phyloP scores from a whole-genome alignment of 2,329 filamentous ascomycete genomes.

The Blastomyces silverae region DNA sequence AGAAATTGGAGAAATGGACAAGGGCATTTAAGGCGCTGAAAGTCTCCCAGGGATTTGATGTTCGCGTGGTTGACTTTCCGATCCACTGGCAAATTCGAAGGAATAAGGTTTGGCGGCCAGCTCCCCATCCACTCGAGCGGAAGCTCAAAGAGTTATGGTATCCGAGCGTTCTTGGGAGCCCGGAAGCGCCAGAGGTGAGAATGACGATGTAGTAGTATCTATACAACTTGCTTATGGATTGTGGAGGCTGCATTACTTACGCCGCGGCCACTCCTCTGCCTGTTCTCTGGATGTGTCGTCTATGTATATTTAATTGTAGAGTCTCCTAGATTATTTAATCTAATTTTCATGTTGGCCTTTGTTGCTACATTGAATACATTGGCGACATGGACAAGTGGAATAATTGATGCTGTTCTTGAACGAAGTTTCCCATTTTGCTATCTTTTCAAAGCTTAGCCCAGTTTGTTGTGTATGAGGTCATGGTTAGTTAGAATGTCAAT shows the following conservation, averaged over 20 bases:
- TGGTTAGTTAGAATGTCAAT: neutral
- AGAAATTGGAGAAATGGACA: neutral
- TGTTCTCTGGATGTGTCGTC: neutral
- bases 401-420: neutral
- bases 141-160: constrained; percentile 3
- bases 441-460: neutral
- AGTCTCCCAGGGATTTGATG: constrained; percentile 2
- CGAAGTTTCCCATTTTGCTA: neutral
- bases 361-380: neutral
- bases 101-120: neutral
- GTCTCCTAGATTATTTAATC: neutral
- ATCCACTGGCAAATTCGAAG: neutral
- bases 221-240: neutral
- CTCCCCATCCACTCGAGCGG: neutral
- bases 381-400: neutral
- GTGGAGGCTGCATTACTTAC: neutral
- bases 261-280: neutral
- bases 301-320: neutral
- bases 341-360: neutral
- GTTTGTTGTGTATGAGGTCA: neutral
- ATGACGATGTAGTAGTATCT: neutral
- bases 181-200: neutral
- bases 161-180: neutral
- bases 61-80: neutral
- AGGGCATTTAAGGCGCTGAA: neutral